phyloP scores from a whole-genome alignment of 2,329 filamentous ascomycete species.

The Exophiala oligosperma region DNA sequence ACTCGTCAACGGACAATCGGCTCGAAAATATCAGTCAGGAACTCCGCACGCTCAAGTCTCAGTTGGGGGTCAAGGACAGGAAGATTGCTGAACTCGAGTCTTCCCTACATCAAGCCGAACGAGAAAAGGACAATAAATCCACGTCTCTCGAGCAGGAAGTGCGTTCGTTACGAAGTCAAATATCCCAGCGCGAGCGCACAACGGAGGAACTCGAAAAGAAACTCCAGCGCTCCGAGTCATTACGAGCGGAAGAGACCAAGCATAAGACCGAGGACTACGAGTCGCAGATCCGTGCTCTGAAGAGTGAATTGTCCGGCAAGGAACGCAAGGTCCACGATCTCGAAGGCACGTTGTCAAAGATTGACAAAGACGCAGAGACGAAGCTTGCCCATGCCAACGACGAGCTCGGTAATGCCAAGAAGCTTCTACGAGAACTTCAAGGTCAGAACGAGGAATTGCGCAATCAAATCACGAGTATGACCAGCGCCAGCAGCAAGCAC shows the following conservation, averaged over 20 bases:
- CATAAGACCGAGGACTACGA: conserved; percentile 25
- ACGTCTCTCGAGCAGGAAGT: conserved; percentile 27
- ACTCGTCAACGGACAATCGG: conserved; percentile 71
- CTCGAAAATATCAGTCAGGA: conserved; percentile 76
- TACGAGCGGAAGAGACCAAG: conserved; percentile 22
- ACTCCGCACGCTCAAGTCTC: conserved; percentile 87
- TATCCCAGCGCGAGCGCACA: conserved; percentile 24
- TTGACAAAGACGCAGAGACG: conserved; percentile 84
- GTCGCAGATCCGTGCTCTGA: conserved; percentile 79
- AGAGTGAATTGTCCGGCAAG: conserved; percentile 85
- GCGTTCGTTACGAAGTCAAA: conserved; percentile 23
- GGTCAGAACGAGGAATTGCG: conserved; percentile 82
- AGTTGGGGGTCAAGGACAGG: conserved; percentile 82
- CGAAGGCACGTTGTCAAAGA: conserved; percentile 77
- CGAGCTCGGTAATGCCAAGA: conserved; percentile 72
- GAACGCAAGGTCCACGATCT: conserved; percentile 87
- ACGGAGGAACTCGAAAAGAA: conserved; percentile 26
- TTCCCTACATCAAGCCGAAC: conserved; percentile 79
- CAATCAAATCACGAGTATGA: conserved; percentile 81
- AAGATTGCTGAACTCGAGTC: conserved; percentile 85
- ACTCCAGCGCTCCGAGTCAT: conserved; percentile 21
- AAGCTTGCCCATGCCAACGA: conserved; percentile 77
- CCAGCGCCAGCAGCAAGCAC: conserved; percentile 89
- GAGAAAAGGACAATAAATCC: conserved; percentile 67
- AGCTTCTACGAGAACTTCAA: conserved; percentile 72